Percentiles rank a stretch among this genome's conserved stretches.
Conservation (phyloP, 129 eudicot species). For the Escallonia rubra region DNA sequence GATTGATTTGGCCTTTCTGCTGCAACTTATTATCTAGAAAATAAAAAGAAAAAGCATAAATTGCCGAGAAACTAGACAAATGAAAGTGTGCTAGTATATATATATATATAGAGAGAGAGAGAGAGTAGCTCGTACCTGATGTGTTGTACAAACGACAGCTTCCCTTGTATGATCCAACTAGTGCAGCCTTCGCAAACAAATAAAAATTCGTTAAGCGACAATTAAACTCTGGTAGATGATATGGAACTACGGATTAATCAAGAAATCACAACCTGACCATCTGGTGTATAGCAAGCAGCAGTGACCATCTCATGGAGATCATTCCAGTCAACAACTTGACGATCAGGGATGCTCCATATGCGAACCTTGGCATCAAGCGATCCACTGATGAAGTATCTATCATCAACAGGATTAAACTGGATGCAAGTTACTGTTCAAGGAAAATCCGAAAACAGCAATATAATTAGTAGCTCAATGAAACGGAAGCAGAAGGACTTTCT, state of each 20-base stretch:
- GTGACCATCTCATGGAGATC: constrained; percentile 99
- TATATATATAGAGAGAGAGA: neutral
- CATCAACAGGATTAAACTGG: constrained; percentile 98
- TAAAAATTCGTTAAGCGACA: constrained; percentile 18
- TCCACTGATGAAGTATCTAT: constrained; percentile 92
- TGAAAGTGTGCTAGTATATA: neutral
- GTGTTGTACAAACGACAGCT: constrained; percentile 80
- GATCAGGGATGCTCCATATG: constrained; percentile 96
- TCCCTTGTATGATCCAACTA: constrained; percentile 98
- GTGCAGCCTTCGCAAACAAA: constrained; percentile 69
- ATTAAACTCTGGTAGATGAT: constrained; percentile 8
- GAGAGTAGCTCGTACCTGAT: constrained; percentile 40
- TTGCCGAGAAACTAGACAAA: neutral
- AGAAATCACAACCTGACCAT: constrained; percentile 78
- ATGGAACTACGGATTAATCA: neutral
- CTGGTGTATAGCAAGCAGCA: constrained; percentile 98
- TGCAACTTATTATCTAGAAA: constrained; percentile 78
- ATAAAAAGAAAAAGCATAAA: constrained; percentile 2
- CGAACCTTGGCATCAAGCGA: constrained; percentile 95
- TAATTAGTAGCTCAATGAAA: constrained; percentile 4
- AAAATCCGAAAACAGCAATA: constrained; percentile 14
- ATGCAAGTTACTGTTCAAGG: constrained; percentile 85
- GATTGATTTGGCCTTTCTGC: constrained; percentile 75
- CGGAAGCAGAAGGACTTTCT: neutral
- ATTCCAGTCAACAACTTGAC: constrained; percentile 97